These are phyloP conservation scores for Rhynchospora pubera DNA, from an alignment of 176 grass and related monocot species.

Conservation along the genomic window DNA sequence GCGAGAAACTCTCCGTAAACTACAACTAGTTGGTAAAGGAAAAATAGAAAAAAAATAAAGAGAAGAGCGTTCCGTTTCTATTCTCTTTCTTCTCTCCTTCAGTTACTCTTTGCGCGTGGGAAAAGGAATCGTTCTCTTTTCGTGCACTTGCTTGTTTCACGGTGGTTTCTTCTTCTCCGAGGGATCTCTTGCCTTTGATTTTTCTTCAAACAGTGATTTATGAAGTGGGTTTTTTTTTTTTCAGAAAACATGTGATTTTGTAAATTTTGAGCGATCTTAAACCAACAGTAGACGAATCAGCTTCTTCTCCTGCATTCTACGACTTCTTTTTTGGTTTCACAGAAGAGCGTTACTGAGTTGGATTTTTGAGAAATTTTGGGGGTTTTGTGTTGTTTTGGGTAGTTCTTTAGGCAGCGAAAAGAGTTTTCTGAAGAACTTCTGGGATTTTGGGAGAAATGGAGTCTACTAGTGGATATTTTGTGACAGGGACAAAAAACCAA, in stretches of 20 bases:
- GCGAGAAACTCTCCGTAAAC: not conserved
- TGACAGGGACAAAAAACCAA: slow-evolving; percentile 37
- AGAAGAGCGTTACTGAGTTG: not conserved
- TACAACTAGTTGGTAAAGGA: not conserved
- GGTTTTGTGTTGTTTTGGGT: not conserved
- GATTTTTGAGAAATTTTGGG: not conserved
- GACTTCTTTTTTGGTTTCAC: not conserved
- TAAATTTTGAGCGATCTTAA: slow-evolving; percentile 14
- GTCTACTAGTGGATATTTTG: slow-evolving; percentile 26
- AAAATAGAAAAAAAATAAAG: not conserved
- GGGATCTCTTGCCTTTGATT: not conserved
- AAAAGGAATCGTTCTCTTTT: not conserved
- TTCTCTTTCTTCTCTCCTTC: not conserved
- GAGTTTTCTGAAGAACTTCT: not conserved
- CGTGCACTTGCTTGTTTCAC: slow-evolving; percentile 14
- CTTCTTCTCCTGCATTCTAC: not conserved
- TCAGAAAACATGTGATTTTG: not conserved
- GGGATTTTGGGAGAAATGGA: slow-evolving; percentile 23
- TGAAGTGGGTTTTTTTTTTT: not conserved
- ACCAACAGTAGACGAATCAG: not conserved
- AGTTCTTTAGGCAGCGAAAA: not conserved
- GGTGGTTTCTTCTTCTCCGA: not conserved
- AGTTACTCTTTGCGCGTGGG: not conserved
- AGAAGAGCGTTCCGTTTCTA: slow-evolving; percentile 1
- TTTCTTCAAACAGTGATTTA: not conserved